Base-by-base conservation (phyloP, 2,329 filamentous ascomycete species). In the Clonostachys sp. region DNA sequence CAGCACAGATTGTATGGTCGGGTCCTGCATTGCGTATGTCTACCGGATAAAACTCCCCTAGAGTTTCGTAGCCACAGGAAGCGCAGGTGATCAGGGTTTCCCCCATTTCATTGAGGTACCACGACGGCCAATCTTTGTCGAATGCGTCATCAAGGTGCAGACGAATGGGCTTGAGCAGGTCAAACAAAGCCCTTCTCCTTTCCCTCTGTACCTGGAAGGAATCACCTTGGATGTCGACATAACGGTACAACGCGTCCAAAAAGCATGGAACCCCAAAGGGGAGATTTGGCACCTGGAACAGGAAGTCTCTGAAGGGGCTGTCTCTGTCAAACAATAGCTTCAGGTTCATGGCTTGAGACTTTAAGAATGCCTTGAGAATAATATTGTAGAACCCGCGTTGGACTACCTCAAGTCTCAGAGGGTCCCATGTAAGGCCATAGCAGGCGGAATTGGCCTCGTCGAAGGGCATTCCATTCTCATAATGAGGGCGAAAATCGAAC, bases 401-500 rank as follows among this genome's bases (percentile, higher is more conserved):
- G 3, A 58, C 51, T 2, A 58, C 33, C 4, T 67, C 60, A 1
- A 54, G 51, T 1, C 52, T 34, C 8, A 52, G 4, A 0, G 53
- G 48, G 2, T 48, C 50, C 61, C 64, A 65, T 0, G 57, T 57
- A 6, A 68, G n/a, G 0, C 66, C 66, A 38, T 62, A 67, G 0
- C 55, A 55, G 1, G 49, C 46, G 8, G 52, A 47, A 12, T 18
- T 17, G 3, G 20, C n/a, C 41, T 14, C n/a, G 17, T 38, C 12
- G n/a, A 18, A 12, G 13, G 13, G 12, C 17, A 34, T n/a, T n/a
- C 65, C 64, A 0, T 46, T 24, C 38, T 69, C 54, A 39, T 59
- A 69, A 2, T 53, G 39, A 0, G 66, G 66, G n/a, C 55, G 62
- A 38, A 68, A 67, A 24, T 70, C 66, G 2, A 70, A 52, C 0